Conservation (phyloP, 177 flowering plant genomes). For the Tripterygium wilfordii region DNA sequence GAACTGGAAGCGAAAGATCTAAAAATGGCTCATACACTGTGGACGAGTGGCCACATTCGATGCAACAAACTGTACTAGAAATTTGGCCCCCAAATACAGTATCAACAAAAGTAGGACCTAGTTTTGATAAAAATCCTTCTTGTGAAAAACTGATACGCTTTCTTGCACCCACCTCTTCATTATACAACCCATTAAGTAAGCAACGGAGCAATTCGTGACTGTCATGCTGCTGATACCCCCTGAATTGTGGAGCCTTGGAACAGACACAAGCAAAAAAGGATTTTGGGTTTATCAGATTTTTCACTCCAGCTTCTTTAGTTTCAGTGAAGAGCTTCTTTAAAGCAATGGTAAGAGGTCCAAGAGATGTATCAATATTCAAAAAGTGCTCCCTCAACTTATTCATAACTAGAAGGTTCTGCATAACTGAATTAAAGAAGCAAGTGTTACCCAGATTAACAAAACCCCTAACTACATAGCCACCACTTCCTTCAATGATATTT, state of each 20-base stretch:
- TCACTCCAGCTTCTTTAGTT: conserved; percentile 38
- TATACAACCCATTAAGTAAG: conserved; percentile 70
- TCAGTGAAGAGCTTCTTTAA: conserved; percentile 72
- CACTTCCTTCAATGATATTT: conserved; percentile 20
- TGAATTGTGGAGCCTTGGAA: conserved; percentile 82
- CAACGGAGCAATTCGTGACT: conserved; percentile 91
- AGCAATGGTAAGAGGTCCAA: conserved; percentile 61
- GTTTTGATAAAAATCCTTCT: conserved; percentile 19
- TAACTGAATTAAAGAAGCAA: conserved; percentile 85
- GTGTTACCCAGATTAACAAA: conserved; percentile 84
- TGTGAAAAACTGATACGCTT: conserved; percentile 22
- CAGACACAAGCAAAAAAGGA: conserved; percentile 65
- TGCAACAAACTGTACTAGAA: conserved; percentile 79
- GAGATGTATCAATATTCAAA: conserved; percentile 31
- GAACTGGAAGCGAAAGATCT: conserved; percentile 86
- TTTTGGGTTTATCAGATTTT: conserved; percentile 60
- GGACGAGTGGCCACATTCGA: conserved; percentile 80
- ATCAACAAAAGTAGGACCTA: conserved; percentile 57
- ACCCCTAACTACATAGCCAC: conserved; percentile 54
- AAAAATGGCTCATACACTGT: conserved; percentile 78
- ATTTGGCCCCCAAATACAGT: conserved; percentile 77
- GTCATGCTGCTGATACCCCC: conserved; percentile 92
- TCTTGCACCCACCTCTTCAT: conserved; percentile 54
- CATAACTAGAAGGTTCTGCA: conserved; percentile 83
- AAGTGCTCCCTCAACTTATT: conserved; percentile 49